Base-by-base conservation (phyloP, 2,329 filamentous ascomycete genomes). In the Alternaria ethzedia region DNA sequence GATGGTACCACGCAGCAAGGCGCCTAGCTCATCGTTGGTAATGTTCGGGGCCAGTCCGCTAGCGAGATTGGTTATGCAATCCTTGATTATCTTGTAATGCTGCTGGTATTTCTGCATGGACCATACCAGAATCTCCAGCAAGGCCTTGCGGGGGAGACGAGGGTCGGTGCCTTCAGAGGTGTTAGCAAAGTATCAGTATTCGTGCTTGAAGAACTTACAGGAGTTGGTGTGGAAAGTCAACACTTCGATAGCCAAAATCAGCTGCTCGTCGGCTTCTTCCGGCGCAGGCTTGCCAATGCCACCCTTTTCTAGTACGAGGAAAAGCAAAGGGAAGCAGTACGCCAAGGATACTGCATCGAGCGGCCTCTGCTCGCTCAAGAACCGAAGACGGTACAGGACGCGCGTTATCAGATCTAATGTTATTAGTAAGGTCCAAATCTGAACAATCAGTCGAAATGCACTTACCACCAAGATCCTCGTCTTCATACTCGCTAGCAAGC, bases 41-140 rank as follows among this genome's bases (percentile, higher is more conserved):
- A 97, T 94, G 72, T 93, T 97, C 3, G 91, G 89, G 4, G 95
- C 91, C 55, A 98, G 86, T 67, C 91, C 94, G 63, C 94, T 90
- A 73, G 92, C 93, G 68, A 96, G 87, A 78, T 98, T 93, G 57
- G 91, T 86, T 67, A 99, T 88, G 74, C 93, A 97, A 80, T 99
- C 96, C 79, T 95, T 97, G 81, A 97, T 89, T 61, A 94, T 84
- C 81, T 97, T 97, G 83, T 97, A 97, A 80, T 99, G 96, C 75
- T 97, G 94, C 47, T 89, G 91, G 78, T 97, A 97, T 64, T 83
- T 87, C 77, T 96, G 92, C 92, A 99, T 96, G 1, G 94, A 91
- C 47, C 84, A 85, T 60, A 97, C 90, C 41, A 99, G 84, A 4
- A 87, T 85, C 3, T 87, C 83, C 5, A 98, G 80, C 41, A 97